Conservation (phyloP, 768 basidiomycete species). For the Trametes cingulata region DNA sequence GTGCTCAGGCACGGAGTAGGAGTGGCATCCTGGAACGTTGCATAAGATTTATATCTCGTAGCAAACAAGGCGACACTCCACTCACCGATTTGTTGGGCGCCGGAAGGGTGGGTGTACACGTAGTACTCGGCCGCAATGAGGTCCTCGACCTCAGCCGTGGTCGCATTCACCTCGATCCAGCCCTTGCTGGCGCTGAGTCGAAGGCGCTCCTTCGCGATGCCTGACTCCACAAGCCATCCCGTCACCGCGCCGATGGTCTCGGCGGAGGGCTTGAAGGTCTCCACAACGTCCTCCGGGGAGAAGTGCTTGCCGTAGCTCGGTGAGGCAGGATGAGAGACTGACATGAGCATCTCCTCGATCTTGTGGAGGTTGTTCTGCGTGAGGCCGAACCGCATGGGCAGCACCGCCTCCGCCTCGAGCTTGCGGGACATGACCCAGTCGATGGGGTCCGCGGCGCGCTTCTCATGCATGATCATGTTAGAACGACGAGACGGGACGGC, state of each 20-base stretch:
- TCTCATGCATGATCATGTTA: conserved; percentile 40
- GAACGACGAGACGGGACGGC: conserved; percentile 18
- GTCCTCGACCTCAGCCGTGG: conserved; percentile 43
- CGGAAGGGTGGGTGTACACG: conserved; percentile 56
- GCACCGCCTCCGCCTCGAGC: conserved; percentile 31
- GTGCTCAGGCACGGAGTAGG: conserved; percentile 62
- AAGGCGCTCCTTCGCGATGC: conserved; percentile 38
- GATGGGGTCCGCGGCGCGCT: conserved; percentile 35
- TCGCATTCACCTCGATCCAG: conserved; percentile 47
- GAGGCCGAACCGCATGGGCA: conserved; percentile 50
- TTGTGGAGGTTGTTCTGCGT: conserved; percentile 42
- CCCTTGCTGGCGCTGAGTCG: conserved; percentile 42
- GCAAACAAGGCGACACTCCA: too few species aligned
- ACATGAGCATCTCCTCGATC: conserved; percentile 43
- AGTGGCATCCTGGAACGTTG: conserved; percentile 44
- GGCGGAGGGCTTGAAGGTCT: conserved; percentile 43
- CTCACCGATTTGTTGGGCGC: conserved; percentile 50
- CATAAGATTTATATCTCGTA: too few species aligned
- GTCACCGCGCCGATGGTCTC: conserved; percentile 40
- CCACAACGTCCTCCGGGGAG: conserved; percentile 39
- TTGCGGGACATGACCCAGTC: conserved; percentile 37
- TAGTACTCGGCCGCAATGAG: conserved; percentile 52
- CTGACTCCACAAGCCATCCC: conserved; percentile 41
- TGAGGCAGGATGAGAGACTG: conserved; percentile 47
- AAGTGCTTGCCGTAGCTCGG: conserved; percentile 49